Evolutionary conservation across 2,329 filamentous ascomycete genomes (phyloP).

Genomic region (Stenocarpella maydis): DNA sequence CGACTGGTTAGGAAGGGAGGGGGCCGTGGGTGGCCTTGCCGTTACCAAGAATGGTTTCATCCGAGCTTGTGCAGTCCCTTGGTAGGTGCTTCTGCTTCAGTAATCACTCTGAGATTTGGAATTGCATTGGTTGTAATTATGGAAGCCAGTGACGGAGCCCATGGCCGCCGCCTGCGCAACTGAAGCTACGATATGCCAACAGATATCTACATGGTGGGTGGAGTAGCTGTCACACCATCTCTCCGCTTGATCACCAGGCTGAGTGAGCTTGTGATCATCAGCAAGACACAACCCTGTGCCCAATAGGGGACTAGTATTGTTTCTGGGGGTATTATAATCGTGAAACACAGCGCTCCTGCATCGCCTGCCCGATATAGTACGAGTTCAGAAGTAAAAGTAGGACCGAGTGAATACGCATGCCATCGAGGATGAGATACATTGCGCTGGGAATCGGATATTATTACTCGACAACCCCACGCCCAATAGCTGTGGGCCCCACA

Average conservation of each 20-base stretch:
- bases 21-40: not conserved
- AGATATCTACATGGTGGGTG: not conserved
- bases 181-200: not conserved
- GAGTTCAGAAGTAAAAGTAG: not conserved
- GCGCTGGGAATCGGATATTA: too few relatives aligned
- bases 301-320: too few relatives aligned
- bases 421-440: not conserved
- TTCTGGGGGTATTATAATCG: not conserved
- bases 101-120: not conserved
- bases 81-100: not conserved
- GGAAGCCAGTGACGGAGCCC: not conserved
- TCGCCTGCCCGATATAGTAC: not conserved
- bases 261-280: not conserved
- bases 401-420: not conserved
- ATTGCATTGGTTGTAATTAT: not conserved
- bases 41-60: not conserved
- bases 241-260: not conserved
- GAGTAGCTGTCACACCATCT: not conserved
- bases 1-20: not conserved
- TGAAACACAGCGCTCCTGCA: too few relatives aligned
- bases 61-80: not conserved
- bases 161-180: not conserved
- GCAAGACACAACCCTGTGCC: not conserved
- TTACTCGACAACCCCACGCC: not conserved
- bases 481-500: slow-evolving; percentile 9